Base-by-base conservation (phyloP, 306 rosid genomes). In the Ormosia semicastrata region DNA sequence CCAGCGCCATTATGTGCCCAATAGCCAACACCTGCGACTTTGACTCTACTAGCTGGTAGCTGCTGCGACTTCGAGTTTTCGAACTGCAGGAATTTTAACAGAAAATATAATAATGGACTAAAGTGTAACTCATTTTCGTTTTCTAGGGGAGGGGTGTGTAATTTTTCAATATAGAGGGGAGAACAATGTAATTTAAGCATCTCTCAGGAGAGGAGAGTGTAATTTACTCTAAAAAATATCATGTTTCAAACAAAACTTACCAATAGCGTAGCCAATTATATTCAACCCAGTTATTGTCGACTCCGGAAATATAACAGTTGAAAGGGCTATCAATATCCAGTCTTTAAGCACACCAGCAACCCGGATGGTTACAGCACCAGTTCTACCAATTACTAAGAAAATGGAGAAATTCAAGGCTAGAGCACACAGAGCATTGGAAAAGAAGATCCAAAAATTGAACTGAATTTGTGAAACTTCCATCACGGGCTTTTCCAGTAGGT, bases 271-370 rank as follows among this genome's bases (percentile, higher is more conserved):
- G 71, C 98, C 98, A 85, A 80, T 90, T 74, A 93, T 91, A 82
- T 93, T 93, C 81, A 93, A 74, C 75, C 93, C 94, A 0, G 98
- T 93, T 64, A 93, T 91, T 1, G 88, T 80, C 32, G 96, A 93
- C 85, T 93, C 97, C 0, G 97, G 97, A 83, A 93, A 93, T 87
- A 93, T 81, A 54, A 91, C 93, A 34, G 97, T 91, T 59, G 97
- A 93, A 49, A 93, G 93, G 81, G 96, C 96, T 84, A 93, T 93
- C 50, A 93, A 85, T 69, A 93, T 93, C 97, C 97, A 93, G 89
- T 93, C 97, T 81, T 93, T 93, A 17, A 93, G 84, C 83, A 93
- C 97, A 41, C 97, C 97, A 39, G 97, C 97, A 30, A 93, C 97
- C 34, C 97, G 94, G 47, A 91, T 79, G 44, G 97, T 93, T 57